phyloP scores from a whole-genome alignment of 768 basidiomycete genomes.

The Clitopilus passeckerianus region DNA sequence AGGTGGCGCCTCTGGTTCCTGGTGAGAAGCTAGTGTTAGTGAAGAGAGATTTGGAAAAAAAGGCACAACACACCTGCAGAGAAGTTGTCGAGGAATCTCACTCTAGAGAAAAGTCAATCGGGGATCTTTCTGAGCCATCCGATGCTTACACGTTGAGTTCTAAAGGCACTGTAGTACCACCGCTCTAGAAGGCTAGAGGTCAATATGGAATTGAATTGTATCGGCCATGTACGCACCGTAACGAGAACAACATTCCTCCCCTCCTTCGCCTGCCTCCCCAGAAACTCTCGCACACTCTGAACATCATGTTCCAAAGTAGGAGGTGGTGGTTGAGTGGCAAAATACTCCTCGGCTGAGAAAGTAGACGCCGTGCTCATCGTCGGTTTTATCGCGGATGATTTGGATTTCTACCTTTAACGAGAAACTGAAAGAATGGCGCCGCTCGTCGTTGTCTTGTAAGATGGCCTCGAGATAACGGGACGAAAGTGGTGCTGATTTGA shows the following conservation, averaged over 20 bases:
- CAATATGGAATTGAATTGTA: too few relatives aligned
- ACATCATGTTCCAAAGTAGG: conserved; percentile 65
- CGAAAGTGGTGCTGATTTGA: not conserved
- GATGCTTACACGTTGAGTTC: conserved; percentile 97
- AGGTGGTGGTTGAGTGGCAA: conserved; percentile 82
- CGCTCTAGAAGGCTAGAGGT: conserved; percentile 59
- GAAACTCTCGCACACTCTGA: conserved; percentile 59
- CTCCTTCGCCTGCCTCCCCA: conserved; percentile 56
- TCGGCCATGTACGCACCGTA: conserved; percentile 75
- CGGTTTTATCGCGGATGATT: not conserved
- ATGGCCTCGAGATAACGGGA: not conserved
- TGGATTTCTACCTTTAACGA: not conserved
- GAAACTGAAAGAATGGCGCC: too few relatives aligned
- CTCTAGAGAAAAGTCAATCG: conserved; percentile 45
- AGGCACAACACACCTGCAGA: conserved; percentile 72
- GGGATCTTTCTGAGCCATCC: conserved; percentile 14
- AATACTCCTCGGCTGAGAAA: conserved; percentile 90
- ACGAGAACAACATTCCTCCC: conserved; percentile 86
- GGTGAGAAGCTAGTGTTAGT: not conserved
- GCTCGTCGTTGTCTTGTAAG: not conserved
- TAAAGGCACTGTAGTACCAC: conserved; percentile 95
- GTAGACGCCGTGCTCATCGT: conserved; percentile 16
- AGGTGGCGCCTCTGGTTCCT: conserved; percentile 96
- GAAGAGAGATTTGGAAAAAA: conserved; percentile 1
- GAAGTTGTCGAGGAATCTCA: conserved; percentile 98